Conservation (phyloP, 352 stramenopile species). For the Pythium apleroticum region DNA sequence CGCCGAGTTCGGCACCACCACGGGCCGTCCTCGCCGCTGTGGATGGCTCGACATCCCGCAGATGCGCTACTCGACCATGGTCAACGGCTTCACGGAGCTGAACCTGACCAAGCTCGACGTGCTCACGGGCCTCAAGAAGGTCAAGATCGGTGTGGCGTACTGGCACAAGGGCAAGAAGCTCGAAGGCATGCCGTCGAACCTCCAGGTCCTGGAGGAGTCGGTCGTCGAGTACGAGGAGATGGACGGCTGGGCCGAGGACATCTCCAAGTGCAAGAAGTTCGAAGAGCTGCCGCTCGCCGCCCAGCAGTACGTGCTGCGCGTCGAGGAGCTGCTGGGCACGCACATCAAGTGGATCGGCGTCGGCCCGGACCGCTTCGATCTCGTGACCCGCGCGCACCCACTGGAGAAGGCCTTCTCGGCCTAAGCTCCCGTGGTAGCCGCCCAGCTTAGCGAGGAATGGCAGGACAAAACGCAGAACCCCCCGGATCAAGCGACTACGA, state of each 20-base stretch:
- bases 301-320: conserved; percentile 95
- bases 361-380: conserved; percentile 94
- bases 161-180: conserved; percentile 94
- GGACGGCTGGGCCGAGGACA: conserved; percentile 96
- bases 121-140: conserved; percentile 94
- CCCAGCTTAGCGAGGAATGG: no score
- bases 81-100: conserved; percentile 96
- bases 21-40: conserved; percentile 95
- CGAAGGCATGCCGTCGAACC: conserved; percentile 93
- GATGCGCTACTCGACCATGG: conserved; percentile 92
- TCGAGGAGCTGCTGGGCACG: conserved; percentile 96
- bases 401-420: conserved; percentile 63
- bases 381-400: conserved; percentile 88
- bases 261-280: conserved; percentile 95
- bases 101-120: conserved; percentile 99
- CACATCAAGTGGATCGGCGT: conserved; percentile 99
- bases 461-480: not conserved
- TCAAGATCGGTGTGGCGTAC: conserved; percentile 96
- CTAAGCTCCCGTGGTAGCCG: conserved; percentile 4
- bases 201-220: conserved; percentile 91
- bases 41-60: conserved; percentile 98
- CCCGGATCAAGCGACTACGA: not conserved
- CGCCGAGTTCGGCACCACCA: conserved; percentile 98
- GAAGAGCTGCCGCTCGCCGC: conserved; percentile 95
- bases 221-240: conserved; percentile 96